These are phyloP conservation scores for Tylopilus rubrobrunneus DNA, from an alignment of 768 basidiomycete genomes.

Conservation along the genomic window DNA sequence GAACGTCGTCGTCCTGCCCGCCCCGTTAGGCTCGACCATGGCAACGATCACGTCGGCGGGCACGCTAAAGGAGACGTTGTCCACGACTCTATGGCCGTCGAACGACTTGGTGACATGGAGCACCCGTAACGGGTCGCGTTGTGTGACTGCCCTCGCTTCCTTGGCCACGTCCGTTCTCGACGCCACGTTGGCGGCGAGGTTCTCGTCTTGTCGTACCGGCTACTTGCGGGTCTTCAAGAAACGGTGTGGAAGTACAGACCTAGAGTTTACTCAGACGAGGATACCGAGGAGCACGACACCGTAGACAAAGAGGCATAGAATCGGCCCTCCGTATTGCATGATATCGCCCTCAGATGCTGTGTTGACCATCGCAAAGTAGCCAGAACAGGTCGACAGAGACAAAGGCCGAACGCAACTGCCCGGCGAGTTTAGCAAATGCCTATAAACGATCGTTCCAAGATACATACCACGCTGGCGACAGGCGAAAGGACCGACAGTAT, in stretches of 20 bases:
- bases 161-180: slow-evolving; percentile 48
- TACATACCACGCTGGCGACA: slow-evolving; percentile 62
- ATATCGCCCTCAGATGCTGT: slow-evolving; percentile 47
- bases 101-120: slow-evolving; percentile 62
- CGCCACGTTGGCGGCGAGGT: slow-evolving; percentile 12
- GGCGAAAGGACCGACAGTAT: slow-evolving; percentile 65
- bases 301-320: slow-evolving; percentile 65
- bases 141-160: slow-evolving; percentile 47
- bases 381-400: slow-evolving; percentile 79
- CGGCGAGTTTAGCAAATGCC: neutral
- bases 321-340: slow-evolving; percentile 67
- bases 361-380: slow-evolving; percentile 59
- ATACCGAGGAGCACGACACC: slow-evolving; percentile 54
- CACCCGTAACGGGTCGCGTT: slow-evolving; percentile 59
- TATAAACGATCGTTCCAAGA: neutral
- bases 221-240: slow-evolving; percentile 25
- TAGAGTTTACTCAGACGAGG: slow-evolving; percentile 72
- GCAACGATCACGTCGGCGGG: slow-evolving; percentile 62
- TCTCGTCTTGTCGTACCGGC: slow-evolving; percentile 7
- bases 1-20: slow-evolving; percentile 53
- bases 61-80: slow-evolving; percentile 70
- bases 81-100: slow-evolving; percentile 54
- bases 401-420: slow-evolving; percentile 60
- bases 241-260: slow-evolving; percentile 46
- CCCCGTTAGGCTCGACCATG: slow-evolving; percentile 19